Evolutionary conservation across 2,329 filamentous ascomycete genomes (phyloP).

Genomic region (Sphaceloma murrayae): DNA sequence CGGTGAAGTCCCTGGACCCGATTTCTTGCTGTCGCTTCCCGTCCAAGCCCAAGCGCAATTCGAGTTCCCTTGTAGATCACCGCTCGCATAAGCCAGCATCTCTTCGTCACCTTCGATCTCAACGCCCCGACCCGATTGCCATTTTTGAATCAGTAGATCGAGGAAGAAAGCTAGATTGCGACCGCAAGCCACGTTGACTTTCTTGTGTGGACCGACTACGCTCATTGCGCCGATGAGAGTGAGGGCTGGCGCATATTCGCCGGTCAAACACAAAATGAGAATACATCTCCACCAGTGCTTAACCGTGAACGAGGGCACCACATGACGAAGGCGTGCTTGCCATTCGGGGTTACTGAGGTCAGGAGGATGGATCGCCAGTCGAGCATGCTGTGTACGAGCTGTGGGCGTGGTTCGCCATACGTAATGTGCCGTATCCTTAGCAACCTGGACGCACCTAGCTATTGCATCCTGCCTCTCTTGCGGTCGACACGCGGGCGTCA

Average conservation of each 20-base stretch:
- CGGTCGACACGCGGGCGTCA: conserved; percentile 59
- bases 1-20: conserved; percentile 19
- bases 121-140: conserved; percentile 35
- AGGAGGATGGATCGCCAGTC: conserved; percentile 24
- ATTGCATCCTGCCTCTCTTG: conserved; percentile 62
- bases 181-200: conserved; percentile 68
- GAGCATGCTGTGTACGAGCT: conserved; percentile 20
- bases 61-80: conserved; percentile 71
- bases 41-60: conserved; percentile 77
- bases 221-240: conserved; percentile 63
- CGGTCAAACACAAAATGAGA: conserved; percentile 66
- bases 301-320: conserved; percentile 65
- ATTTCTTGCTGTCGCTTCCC: conserved; percentile 35
- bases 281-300: conserved; percentile 81
- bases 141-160: conserved; percentile 51
- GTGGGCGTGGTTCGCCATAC: conserved; percentile 49
- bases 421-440: conserved; percentile 68
- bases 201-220: conserved; percentile 60
- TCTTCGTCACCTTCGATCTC: conserved; percentile 65
- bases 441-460: conserved; percentile 63
- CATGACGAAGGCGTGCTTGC: conserved; percentile 51
- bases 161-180: conserved; percentile 76
- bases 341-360: conserved; percentile 34
- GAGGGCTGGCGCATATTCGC: conserved; percentile 62
- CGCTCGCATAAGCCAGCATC: conserved; percentile 74